These are phyloP conservation scores for Penicillium arizonense DNA, from an alignment of 495 filamentous ascomycete species.

Conservation along the genomic window DNA sequence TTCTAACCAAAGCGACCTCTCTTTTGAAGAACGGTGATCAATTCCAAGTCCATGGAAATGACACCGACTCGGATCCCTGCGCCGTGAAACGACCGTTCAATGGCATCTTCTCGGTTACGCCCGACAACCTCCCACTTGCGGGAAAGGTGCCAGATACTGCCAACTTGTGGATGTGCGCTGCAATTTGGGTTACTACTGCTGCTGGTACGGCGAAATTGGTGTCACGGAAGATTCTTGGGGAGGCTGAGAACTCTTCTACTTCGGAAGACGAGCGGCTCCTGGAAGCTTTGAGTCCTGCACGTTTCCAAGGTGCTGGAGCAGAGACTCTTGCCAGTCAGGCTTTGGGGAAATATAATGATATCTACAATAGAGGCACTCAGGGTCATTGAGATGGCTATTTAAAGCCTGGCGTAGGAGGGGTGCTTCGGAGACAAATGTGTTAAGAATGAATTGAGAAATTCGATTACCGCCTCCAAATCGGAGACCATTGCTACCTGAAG, in stretches of 20 bases:
- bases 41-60: constrained; percentile 8
- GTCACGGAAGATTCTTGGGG: constrained; percentile 19
- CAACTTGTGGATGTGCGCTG: constrained; percentile 31
- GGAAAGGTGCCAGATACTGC: constrained; percentile 19
- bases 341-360: constrained; percentile 31
- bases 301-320: constrained; percentile 28
- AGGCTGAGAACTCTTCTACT: not conserved
- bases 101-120: constrained; percentile 38
- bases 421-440: too few species aligned
- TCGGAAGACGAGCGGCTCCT: constrained; percentile 16
- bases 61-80: not conserved
- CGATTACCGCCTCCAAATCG: too few species aligned
- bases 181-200: constrained; percentile 38
- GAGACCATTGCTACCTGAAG: too few species aligned
- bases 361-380: constrained; percentile 22
- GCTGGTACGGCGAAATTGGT: constrained; percentile 33
- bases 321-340: constrained; percentile 20
- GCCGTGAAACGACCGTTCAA: constrained; percentile 26
- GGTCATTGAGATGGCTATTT: too few species aligned
- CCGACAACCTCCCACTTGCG: constrained; percentile 36
- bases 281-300: constrained; percentile 24
- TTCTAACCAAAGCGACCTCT: constrained; percentile 22
- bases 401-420: too few species aligned
- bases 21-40: constrained; percentile 12
- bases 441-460: too few species aligned